These are phyloP conservation scores for Cryomyces antarcticus DNA, from an alignment of 495 filamentous ascomycete species.

Conservation along the genomic window DNA sequence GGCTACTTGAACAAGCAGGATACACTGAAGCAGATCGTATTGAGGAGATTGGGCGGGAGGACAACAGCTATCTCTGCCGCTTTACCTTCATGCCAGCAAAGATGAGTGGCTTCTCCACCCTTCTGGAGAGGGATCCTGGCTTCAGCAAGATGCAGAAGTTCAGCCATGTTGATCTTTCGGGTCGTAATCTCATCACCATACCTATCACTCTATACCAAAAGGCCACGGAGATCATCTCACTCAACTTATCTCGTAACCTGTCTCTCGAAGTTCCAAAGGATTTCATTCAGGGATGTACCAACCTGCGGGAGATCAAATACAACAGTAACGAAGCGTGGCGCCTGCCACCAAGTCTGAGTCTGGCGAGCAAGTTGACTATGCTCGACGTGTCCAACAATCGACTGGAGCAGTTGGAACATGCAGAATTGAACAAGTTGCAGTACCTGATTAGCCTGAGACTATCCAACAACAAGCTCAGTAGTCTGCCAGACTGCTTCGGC, in stretches of 20 bases:
- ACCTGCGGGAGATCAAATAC: conserved; percentile 86
- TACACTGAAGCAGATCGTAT: conserved; percentile 74
- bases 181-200: conserved; percentile 85
- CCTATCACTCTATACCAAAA: conserved; percentile 86
- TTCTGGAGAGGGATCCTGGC: conserved; percentile 51
- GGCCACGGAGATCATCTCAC: conserved; percentile 75
- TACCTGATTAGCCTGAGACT: conserved; percentile 80
- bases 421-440: conserved; percentile 45
- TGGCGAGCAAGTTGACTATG: conserved; percentile 63
- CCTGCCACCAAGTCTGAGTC: conserved; percentile 65
- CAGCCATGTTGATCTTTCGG: conserved; percentile 78
- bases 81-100: conserved; percentile 84
- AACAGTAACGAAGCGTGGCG: conserved; percentile 76
- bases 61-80: conserved; percentile 89
- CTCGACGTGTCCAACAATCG: conserved; percentile 91
- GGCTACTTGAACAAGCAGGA: conserved; percentile 75
- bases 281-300: conserved; percentile 84
- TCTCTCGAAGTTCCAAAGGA: conserved; percentile 86
- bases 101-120: conserved; percentile 57
- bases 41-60: conserved; percentile 91
- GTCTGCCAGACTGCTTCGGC: conserved; percentile 61
- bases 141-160: conserved; percentile 68
- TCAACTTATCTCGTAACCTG: conserved; percentile 83
- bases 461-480: conserved; percentile 71
- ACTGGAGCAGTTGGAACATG: conserved; percentile 68